These are phyloP conservation scores for Stephania japonica DNA, from an alignment of 164 flowering plant genomes.

Conservation along the genomic window DNA sequence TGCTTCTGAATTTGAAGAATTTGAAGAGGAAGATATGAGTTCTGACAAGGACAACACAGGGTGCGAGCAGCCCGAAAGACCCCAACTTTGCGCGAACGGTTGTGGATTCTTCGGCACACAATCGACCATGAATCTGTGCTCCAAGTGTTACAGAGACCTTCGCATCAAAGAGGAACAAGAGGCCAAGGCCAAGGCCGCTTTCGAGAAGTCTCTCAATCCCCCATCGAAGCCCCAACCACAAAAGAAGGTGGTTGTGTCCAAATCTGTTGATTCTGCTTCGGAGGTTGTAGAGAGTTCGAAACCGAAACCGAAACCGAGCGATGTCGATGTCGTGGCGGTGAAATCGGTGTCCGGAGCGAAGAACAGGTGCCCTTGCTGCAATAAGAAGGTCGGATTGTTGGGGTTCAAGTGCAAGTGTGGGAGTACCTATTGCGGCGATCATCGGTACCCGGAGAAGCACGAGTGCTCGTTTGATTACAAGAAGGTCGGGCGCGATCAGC, in stretches of 20 bases:
- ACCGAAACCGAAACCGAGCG: neutral
- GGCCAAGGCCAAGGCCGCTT: neutral
- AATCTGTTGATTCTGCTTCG: neutral
- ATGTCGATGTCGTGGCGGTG: neutral
- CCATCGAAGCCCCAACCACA: neutral
- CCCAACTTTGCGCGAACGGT: slow-evolving; percentile 9
- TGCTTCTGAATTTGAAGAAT: no score
- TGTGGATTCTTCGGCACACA: slow-evolving; percentile 20
- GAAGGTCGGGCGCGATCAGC: slow-evolving; percentile 8
- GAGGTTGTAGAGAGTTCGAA: neutral
- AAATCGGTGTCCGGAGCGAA: neutral
- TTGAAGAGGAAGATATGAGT: slow-evolving; percentile 10
- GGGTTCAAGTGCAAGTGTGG: slow-evolving; percentile 21
- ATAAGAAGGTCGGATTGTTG: slow-evolving; percentile 13
- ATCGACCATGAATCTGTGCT: slow-evolving; percentile 15
- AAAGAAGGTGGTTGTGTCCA: neutral
- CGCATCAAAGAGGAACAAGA: slow-evolving; percentile 1
- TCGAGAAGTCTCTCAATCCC: slow-evolving; percentile 11
- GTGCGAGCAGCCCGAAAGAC: slow-evolving; percentile 8
- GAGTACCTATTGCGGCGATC: slow-evolving; percentile 12
- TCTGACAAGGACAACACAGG: slow-evolving; percentile 2
- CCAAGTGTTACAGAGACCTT: slow-evolving; percentile 18
- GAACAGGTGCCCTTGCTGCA: slow-evolving; percentile 15
- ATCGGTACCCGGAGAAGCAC: slow-evolving; percentile 17
- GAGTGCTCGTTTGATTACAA: slow-evolving; percentile 15